Conservation (phyloP, 306 rosid genomes). For the Gleditsia sinensis region DNA sequence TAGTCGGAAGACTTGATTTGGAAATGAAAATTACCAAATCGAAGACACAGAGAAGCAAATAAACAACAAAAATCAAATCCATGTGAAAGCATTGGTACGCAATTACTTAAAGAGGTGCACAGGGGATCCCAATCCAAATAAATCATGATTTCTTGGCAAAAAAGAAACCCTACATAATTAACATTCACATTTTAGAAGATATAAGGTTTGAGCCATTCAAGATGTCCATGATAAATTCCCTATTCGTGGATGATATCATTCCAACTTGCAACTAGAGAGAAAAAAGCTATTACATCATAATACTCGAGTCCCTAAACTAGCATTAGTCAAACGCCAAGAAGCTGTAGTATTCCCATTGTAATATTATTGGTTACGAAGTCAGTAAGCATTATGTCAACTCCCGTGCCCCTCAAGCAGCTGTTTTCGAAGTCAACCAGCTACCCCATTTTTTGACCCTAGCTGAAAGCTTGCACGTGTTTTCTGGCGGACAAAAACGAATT, state of each 20-base stretch:
- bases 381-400: background rate
- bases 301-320: background rate
- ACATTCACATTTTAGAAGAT: background rate
- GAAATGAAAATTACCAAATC: background rate
- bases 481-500: conserved; percentile 39
- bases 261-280: background rate
- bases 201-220: background rate
- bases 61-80: background rate
- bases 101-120: background rate
- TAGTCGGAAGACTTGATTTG: background rate
- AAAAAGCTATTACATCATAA: background rate
- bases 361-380: background rate
- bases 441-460: conserved; percentile 25
- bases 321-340: background rate
- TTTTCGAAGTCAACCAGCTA: conserved; percentile 21
- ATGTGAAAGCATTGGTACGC: background rate
- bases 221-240: background rate
- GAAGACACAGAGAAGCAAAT: background rate
- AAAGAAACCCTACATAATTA: too few species aligned
- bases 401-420: conserved; percentile 17
- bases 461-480: conserved; percentile 37
- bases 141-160: background rate
- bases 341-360: background rate
- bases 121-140: background rate
- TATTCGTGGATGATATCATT: background rate